Evolutionary conservation across 1,284 basidiomycete species (phyloP), one percentile per base, ranked within the genome.

Genomic region (Cryptococcus maquisensis): DNA sequence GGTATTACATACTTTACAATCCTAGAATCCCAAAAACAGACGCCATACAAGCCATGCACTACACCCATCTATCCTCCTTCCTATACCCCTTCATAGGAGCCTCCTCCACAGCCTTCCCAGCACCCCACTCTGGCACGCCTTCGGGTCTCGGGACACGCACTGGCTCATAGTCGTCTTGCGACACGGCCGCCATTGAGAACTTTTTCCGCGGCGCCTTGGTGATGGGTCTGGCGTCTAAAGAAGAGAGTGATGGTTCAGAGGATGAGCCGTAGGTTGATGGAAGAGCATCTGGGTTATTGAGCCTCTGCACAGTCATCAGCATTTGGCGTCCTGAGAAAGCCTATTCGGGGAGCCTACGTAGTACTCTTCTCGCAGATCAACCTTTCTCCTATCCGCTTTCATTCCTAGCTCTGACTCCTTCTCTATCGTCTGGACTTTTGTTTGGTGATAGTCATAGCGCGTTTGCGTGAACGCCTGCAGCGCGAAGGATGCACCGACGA

Each of bases 301-400:
- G 54, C 40, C 66, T 61, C 66, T 69, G 58, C 8, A 24, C 37
- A 23, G 8, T 2, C 12, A 37, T 50, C 15, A 36, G 24, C 20
- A 39, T 26, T 1, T n/a, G n/a, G n/a, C 47, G 9, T 45, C 24
- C 16, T 32, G 28, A 32, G 24, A 43, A 24, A 26, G 18, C 21
- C 18, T 20, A 39, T 47, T 12, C 36, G n/a, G n/a, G 9, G 2
- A 18, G 84, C 90, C 75, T 77, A 94, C 91, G 71, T 87, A 98
- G 77, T 98, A 98, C 73, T 97, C 95, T 74, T 97, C 94, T 47
- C 90, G 79, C 23, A 97, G 87, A 73, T 98, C 93, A 56, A 98
- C 85, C 78, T 85, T 87, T 77, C 88, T 89, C 73, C 89, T 81
- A 47, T 86, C 83, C 76, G 82, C 85, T 62, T 85, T 82, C 74